These are phyloP conservation scores for Lentinula detonsa DNA, from an alignment of 768 basidiomycete genomes.

Conservation along the genomic window DNA sequence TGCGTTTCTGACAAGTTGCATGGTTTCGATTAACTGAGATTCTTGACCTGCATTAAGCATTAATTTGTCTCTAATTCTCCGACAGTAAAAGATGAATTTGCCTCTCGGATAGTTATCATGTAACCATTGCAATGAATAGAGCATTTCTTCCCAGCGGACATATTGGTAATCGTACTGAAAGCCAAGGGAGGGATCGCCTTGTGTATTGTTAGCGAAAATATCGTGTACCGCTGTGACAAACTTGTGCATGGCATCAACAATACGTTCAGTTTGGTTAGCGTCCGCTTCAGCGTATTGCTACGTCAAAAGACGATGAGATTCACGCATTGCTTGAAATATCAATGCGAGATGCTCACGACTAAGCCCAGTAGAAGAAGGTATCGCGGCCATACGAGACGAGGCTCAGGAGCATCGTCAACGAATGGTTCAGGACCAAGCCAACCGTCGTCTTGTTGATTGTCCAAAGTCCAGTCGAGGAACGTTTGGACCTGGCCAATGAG, in stretches of 20 bases:
- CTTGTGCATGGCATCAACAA: slow-evolving; percentile 31
- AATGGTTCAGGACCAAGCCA: slow-evolving; percentile 37
- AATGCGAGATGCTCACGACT: slow-evolving; percentile 19
- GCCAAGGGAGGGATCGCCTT: slow-evolving; percentile 28
- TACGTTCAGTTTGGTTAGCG: slow-evolving; percentile 25
- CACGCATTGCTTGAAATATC: not conserved
- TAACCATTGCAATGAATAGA: slow-evolving; percentile 33
- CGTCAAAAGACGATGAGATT: not conserved
- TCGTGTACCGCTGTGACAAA: slow-evolving; percentile 28
- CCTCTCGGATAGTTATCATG: slow-evolving; percentile 34
- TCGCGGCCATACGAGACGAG: slow-evolving; percentile 35
- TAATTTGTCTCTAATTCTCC: not conserved
- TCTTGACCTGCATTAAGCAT: slow-evolving; percentile 21
- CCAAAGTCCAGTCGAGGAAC: slow-evolving; percentile 34
- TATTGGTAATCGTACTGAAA: slow-evolving; percentile 38
- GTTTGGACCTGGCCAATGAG: slow-evolving; percentile 30
- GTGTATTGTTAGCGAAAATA: slow-evolving; percentile 27
- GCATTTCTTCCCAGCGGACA: slow-evolving; percentile 37
- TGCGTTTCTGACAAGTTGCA: slow-evolving; percentile 31
- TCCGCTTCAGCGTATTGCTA: slow-evolving; percentile 41
- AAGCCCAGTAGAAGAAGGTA: slow-evolving; percentile 33
- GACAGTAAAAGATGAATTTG: slow-evolving; percentile 5
- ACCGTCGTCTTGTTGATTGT: slow-evolving; percentile 29
- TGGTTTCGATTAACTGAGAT: slow-evolving; percentile 29
- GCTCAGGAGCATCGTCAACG: slow-evolving; percentile 27